These are phyloP conservation scores for Plenodomus lindquistii DNA, from an alignment of 2,329 filamentous ascomycete genomes.

Conservation along the genomic window DNA sequence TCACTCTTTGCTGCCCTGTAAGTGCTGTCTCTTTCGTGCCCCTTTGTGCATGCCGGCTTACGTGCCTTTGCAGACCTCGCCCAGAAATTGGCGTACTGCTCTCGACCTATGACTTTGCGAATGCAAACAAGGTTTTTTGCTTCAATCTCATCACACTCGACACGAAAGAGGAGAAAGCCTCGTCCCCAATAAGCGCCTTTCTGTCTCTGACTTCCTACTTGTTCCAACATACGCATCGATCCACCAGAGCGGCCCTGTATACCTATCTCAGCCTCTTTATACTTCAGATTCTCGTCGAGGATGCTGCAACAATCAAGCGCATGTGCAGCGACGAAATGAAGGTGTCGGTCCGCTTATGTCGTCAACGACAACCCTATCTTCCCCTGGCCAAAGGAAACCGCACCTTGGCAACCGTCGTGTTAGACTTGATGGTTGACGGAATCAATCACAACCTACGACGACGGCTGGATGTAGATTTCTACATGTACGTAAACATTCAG, in stretches of 20 bases:
- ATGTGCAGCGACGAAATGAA: slow-evolving; percentile 81
- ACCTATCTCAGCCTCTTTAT: slow-evolving; percentile 84
- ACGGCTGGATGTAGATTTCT: slow-evolving; percentile 81
- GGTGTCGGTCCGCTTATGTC: slow-evolving; percentile 76
- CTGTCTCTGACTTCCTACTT: slow-evolving; percentile 91
- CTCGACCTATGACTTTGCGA: slow-evolving; percentile 87
- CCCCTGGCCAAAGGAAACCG: slow-evolving; percentile 74
- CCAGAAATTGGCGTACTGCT: slow-evolving; percentile 79
- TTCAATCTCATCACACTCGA: slow-evolving; percentile 73
- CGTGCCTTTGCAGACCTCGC: slow-evolving; percentile 64
- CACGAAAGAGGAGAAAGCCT: slow-evolving; percentile 63
- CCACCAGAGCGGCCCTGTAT: slow-evolving; percentile 76
- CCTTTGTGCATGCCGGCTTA: slow-evolving; percentile 10
- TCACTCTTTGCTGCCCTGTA: slow-evolving; percentile 79
- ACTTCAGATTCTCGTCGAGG: slow-evolving; percentile 83
- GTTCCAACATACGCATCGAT: slow-evolving; percentile 89
- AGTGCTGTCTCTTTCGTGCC: slow-evolving; percentile 40
- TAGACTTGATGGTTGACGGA: slow-evolving; percentile 87
- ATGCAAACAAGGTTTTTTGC: slow-evolving; percentile 94
- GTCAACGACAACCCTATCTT: slow-evolving; percentile 84
- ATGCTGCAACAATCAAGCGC: slow-evolving; percentile 77
- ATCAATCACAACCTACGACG: slow-evolving; percentile 92
- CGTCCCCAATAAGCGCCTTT: slow-evolving; percentile 78
- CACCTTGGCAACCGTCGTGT: slow-evolving; percentile 71
- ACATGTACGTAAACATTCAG: slow-evolving; percentile 56